These are phyloP conservation scores for Chlamydomonas applanata DNA, from an alignment of 139 green algal genomes.

Conservation along the genomic window DNA sequence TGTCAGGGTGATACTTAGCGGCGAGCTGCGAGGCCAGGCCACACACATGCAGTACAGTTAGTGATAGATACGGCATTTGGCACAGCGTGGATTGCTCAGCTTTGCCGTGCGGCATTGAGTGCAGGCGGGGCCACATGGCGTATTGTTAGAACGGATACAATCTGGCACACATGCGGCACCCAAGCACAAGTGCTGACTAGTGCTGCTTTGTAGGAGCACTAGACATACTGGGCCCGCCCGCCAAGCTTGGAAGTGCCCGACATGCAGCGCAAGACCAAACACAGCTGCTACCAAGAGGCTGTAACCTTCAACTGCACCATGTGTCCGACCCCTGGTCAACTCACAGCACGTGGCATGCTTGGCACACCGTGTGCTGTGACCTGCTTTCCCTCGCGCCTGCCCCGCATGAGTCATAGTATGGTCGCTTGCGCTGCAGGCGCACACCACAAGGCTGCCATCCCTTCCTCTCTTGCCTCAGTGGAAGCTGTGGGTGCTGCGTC, in stretches of 20 bases:
- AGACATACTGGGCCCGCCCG: too few relatives aligned
- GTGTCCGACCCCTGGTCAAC: neutral
- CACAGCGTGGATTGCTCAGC: too few relatives aligned
- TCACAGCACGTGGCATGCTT: neutral
- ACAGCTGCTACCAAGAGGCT: too few relatives aligned
- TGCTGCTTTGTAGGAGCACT: too few relatives aligned
- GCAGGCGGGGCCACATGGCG: too few relatives aligned
- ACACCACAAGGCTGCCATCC: constrained; percentile 54
- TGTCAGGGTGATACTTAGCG: constrained; percentile 69
- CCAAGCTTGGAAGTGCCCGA: too few relatives aligned
- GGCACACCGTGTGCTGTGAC: too few relatives aligned
- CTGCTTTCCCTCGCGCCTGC: too few relatives aligned
- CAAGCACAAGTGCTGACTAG: neutral
- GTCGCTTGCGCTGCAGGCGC: neutral
- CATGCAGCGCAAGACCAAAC: too few relatives aligned
- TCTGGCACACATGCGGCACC: neutral
- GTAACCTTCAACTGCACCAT: neutral
- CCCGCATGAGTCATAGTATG: too few relatives aligned
- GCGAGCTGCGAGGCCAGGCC: constrained; percentile 15
- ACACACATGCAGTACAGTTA: neutral
- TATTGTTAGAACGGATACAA: too few relatives aligned
- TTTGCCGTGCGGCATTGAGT: too few relatives aligned
- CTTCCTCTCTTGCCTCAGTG: neutral
- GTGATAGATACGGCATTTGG: neutral
- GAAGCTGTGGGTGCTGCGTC: neutral